These are phyloP conservation scores for Nectriaceae sp. DNA, from an alignment of 2,329 filamentous ascomycete genomes.

Conservation along the genomic window DNA sequence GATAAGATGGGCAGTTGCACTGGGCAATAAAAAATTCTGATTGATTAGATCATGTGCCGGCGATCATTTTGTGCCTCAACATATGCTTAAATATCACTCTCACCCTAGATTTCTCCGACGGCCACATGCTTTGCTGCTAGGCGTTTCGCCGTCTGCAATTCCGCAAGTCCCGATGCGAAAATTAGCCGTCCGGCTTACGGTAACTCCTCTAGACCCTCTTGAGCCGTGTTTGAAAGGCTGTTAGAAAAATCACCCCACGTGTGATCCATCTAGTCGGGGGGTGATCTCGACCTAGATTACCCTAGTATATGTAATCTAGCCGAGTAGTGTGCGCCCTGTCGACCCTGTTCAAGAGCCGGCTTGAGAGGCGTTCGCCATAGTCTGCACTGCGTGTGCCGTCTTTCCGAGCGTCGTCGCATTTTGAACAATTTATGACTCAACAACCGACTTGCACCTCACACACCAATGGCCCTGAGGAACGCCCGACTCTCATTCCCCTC, in stretches of 20 bases:
- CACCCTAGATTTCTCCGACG: too few relatives aligned
- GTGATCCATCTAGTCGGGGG: slow-evolving; percentile 13
- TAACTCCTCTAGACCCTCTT: too few relatives aligned
- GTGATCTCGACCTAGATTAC: slow-evolving; percentile 18
- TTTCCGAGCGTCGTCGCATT: slow-evolving; percentile 14
- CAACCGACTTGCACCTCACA: neutral
- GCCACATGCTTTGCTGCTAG: too few relatives aligned
- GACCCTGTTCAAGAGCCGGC: slow-evolving; percentile 3
- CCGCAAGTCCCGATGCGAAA: too few relatives aligned
- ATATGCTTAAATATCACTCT: too few relatives aligned
- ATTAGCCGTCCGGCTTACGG: too few relatives aligned
- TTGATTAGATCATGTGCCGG: too few relatives aligned
- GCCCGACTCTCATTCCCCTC: slow-evolving; percentile 57
- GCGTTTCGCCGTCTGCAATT: too few relatives aligned
- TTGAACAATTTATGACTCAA: slow-evolving; percentile 12
- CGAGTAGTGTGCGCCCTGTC: slow-evolving; percentile 12
- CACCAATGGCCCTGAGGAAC: slow-evolving; percentile 51
- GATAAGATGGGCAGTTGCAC: slow-evolving; percentile 21
- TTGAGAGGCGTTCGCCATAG: neutral
- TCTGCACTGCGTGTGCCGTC: slow-evolving; percentile 11
- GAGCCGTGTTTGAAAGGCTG: too few relatives aligned
- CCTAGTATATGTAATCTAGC: slow-evolving; percentile 15
- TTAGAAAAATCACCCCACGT: slow-evolving; percentile 12
- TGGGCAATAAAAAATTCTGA: too few relatives aligned
- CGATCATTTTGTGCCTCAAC: too few relatives aligned